A percentile compares a stretch with the other conserved stretches of the same genome.
Conservation (phyloP, 768 basidiomycete species). For the Tricholomella constricta region DNA sequence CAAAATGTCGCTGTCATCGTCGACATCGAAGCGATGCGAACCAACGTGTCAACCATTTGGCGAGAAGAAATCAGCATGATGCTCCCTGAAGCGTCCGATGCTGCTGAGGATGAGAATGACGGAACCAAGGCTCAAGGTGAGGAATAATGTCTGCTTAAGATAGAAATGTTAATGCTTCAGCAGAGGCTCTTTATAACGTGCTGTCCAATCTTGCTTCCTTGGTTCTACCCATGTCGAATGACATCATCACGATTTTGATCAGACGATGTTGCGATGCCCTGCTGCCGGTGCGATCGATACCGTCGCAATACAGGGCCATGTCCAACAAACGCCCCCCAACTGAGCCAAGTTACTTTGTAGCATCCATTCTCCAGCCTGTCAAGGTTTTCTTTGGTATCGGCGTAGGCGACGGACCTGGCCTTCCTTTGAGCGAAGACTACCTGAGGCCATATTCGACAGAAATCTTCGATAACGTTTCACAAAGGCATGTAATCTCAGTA, state of each 20-base stretch:
- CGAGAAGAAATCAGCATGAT: slow-evolving; percentile 62
- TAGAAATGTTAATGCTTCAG: slow-evolving; percentile 5
- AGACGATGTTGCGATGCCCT: slow-evolving; percentile 86
- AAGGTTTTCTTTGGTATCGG: slow-evolving; percentile 71
- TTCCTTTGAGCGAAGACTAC: slow-evolving; percentile 55
- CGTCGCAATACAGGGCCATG: slow-evolving; percentile 88
- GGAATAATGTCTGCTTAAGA: slow-evolving; percentile 3
- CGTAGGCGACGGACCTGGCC: slow-evolving; percentile 59
- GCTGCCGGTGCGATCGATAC: slow-evolving; percentile 82
- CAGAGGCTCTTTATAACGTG: slow-evolving; percentile 59
- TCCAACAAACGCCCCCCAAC: slow-evolving; percentile 68
- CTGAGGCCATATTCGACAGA: slow-evolving; percentile 53
- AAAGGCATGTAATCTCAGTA: slow-evolving; percentile 45
- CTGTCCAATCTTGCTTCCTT: slow-evolving; percentile 51
- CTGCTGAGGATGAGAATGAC: slow-evolving; percentile 32
- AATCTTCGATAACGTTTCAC: slow-evolving; percentile 72
- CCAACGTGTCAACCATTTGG: slow-evolving; percentile 63
- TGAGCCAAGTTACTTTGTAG: slow-evolving; percentile 87
- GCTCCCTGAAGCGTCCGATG: slow-evolving; percentile 47
- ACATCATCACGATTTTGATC: slow-evolving; percentile 71
- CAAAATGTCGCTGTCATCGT: slow-evolving; percentile 67
- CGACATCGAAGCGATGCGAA: slow-evolving; percentile 64
- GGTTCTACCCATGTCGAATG: slow-evolving; percentile 59
- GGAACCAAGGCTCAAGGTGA: slow-evolving; percentile 53
- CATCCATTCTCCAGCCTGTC: slow-evolving; percentile 77